Evolutionary conservation across 225 moss, liverwort and hornwort species (phyloP), one percentile per base, ranked within the genome.

Genomic region (Sphagnum contortum): DNA sequence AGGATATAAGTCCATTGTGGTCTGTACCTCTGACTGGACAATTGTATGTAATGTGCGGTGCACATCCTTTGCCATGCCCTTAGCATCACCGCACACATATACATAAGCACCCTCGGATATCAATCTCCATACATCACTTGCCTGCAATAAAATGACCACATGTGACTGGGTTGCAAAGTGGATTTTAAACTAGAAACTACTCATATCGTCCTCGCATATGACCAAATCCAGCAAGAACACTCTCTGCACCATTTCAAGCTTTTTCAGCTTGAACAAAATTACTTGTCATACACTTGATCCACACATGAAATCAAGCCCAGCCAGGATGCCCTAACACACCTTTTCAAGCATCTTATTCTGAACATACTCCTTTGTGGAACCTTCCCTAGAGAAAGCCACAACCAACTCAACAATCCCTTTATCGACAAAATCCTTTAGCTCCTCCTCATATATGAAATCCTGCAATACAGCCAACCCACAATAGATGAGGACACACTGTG

Each of bases 41-140:
- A 96, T 81, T 5, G 69, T 72, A 47, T 80, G 80, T 55, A 96
- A 49, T 61, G 76, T 77, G 55, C 81, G 71, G 72, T 96, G 86
- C 57, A 96, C 95, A 76, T 96, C 95, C 69, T 81, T 92, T 6
- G 95, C 95, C 95, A 86, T 96, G 55, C 90, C 90, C 78, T 96
- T 96, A 9, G 95, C 95, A 65, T 96, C 95, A 8, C 95, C 95
- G 7, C 95, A 96, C 12, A 96, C 92, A 57, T 96, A 96, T 44
- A 96, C 11, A 48, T 92, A 88, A 0, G 81, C 95, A 10, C 92
- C 92, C 3, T 50, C 74, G n/a, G 73, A 77, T 4, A 96, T 64
- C 5, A 81, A 66, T 9, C 60, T 73, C 92, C 89, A 88, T 3
- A 92, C 53, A 12, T 77, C 79, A 46, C 62, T 77, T 8, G 90